Conservation (phyloP, 2,329 filamentous ascomycete genomes). For the Metarhizium rileyi region DNA sequence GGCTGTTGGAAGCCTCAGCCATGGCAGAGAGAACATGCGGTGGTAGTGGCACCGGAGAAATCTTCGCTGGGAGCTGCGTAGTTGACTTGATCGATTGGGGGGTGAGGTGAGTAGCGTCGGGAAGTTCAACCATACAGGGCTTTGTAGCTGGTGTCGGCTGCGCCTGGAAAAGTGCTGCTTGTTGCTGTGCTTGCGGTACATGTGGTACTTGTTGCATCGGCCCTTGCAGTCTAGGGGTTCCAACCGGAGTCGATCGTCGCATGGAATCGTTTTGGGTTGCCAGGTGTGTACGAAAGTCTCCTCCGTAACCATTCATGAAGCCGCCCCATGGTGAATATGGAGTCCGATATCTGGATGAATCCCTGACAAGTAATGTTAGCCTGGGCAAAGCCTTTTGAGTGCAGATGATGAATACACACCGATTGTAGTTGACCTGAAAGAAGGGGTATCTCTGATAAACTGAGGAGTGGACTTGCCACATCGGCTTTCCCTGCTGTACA, state of each 20-base stretch:
- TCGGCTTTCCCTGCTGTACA: constrained; percentile 17
- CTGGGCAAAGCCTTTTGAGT: not conserved
- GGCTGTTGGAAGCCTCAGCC: constrained; percentile 4
- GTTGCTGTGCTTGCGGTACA: not conserved
- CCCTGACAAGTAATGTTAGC: constrained; percentile 26
- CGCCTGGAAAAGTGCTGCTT: constrained; percentile 5
- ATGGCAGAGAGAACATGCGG: constrained; percentile 34
- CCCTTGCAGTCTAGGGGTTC: not conserved
- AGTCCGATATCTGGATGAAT: constrained; percentile 46
- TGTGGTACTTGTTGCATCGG: not conserved
- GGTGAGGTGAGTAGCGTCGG: constrained; percentile 14
- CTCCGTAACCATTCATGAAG: constrained; percentile 53
- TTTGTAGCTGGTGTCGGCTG: constrained; percentile 16
- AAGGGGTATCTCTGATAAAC: constrained; percentile 46
- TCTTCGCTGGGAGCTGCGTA: constrained; percentile 26
- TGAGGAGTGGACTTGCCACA: constrained; percentile 27
- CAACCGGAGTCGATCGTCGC: constrained; percentile 8
- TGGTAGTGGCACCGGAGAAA: constrained; percentile 35
- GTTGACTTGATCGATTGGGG: constrained; percentile 19
- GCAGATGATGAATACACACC: constrained; percentile 24
- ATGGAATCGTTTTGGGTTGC: constrained; percentile 19
- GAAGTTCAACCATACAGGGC: constrained; percentile 23
- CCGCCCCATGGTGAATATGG: constrained; percentile 48
- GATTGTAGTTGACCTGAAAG: constrained; percentile 51
- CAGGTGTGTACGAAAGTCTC: constrained; percentile 36